Evolutionary conservation across 2,329 filamentous ascomycete species (phyloP).

Genomic region (Hymenoscyphus repandus): DNA sequence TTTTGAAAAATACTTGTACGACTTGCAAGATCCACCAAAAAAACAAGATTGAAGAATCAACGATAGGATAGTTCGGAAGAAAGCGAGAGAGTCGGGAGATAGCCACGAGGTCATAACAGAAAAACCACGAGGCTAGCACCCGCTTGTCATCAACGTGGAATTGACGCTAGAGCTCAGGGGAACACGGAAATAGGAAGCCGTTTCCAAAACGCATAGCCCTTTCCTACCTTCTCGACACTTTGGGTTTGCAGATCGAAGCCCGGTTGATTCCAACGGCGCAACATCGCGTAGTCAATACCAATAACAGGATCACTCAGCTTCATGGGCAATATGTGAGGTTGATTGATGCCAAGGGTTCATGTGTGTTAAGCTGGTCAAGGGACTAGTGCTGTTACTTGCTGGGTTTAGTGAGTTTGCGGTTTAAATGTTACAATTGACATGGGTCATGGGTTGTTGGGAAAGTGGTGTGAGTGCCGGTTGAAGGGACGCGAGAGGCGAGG

Average conservation of each 20-base stretch:
- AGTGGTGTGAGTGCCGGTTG: neutral
- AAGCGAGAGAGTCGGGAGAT: neutral
- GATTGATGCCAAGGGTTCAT: neutral
- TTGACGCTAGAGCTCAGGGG: neutral
- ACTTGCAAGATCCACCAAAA: neutral
- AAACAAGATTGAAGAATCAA: neutral
- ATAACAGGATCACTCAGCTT: neutral
- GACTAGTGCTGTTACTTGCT: neutral
- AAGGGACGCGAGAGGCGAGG: neutral
- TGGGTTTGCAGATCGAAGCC: neutral
- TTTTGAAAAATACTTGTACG: too few relatives aligned
- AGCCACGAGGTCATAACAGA: constrained; percentile 1
- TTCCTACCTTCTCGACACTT: neutral
- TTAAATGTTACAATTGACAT: neutral
- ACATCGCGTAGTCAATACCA: neutral
- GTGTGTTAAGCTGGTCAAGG: neutral
- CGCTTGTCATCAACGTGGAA: neutral
- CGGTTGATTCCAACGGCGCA: neutral
- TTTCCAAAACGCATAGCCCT: neutral
- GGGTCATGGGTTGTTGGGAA: neutral
- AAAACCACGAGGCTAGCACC: neutral
- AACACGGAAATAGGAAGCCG: neutral
- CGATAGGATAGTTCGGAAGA: neutral
- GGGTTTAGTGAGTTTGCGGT: neutral
- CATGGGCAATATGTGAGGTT: neutral